phyloP scores from a whole-genome alignment of 2,329 filamentous ascomycete species.

The Ophiostoma tasmaniense region DNA sequence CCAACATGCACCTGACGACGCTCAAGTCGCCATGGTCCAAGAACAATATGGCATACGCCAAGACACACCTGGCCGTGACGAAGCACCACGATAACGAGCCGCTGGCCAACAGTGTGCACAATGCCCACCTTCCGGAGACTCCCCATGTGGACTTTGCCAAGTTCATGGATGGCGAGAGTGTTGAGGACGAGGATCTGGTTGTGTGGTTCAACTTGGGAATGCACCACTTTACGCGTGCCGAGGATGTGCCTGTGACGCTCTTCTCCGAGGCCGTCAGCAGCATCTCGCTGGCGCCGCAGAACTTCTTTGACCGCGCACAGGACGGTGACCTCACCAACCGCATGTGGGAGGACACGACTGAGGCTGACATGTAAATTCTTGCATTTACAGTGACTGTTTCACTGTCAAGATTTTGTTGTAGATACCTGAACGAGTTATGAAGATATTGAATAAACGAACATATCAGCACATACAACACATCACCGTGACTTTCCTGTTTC shows the following conservation, averaged over 20 bases:
- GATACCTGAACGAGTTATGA: not conserved
- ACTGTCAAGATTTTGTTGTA: not conserved
- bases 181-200: slow-evolving; percentile 35
- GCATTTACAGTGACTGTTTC: not conserved
- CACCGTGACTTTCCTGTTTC: not conserved
- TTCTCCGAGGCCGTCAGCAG: slow-evolving; percentile 28
- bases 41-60: slow-evolving; percentile 20
- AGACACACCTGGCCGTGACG: slow-evolving; percentile 32
- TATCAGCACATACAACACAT: not conserved
- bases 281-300: slow-evolving; percentile 29
- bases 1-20: slow-evolving; percentile 31
- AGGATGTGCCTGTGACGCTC: slow-evolving; percentile 31
- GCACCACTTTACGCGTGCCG: slow-evolving; percentile 39
- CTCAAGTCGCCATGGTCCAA: slow-evolving; percentile 28
- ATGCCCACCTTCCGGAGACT: slow-evolving; percentile 26
- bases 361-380: too few species aligned
- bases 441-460: not conserved
- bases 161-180: slow-evolving; percentile 36
- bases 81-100: slow-evolving; percentile 39
- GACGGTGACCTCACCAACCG: slow-evolving; percentile 33
- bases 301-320: slow-evolving; percentile 28
- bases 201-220: slow-evolving; percentile 45
- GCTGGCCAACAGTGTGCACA: slow-evolving; percentile 29
- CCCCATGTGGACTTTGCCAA: slow-evolving; percentile 37
- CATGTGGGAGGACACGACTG: slow-evolving; percentile 15